phyloP scores from a whole-genome alignment of 2,329 filamentous ascomycete genomes.

The Cytospora leucostoma region DNA sequence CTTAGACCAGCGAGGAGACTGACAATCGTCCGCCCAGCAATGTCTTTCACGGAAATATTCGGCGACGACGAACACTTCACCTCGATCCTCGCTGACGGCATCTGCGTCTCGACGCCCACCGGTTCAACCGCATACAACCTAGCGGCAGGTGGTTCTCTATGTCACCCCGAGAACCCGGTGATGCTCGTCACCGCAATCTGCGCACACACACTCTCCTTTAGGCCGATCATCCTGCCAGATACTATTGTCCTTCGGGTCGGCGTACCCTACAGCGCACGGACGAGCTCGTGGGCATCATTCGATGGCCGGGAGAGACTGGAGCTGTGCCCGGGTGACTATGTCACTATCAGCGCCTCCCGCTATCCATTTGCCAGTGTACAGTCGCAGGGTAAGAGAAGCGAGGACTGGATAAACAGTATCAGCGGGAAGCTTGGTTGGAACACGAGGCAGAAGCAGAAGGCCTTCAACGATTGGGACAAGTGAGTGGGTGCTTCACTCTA shows the following conservation, averaged over 20 bases:
- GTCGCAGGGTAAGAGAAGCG: slow-evolving; percentile 66
- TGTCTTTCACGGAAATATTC: slow-evolving; percentile 91
- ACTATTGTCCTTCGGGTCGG: slow-evolving; percentile 91
- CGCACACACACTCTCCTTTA: slow-evolving; percentile 90
- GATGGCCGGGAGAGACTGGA: slow-evolving; percentile 90
- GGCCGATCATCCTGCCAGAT: slow-evolving; percentile 94
- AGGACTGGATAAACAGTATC: slow-evolving; percentile 84
- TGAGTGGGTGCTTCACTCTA: not conserved
- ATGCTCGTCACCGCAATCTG: slow-evolving; percentile 94
- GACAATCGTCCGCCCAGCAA: slow-evolving; percentile 55
- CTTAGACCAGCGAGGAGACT: not conserved
- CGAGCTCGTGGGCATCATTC: slow-evolving; percentile 95
- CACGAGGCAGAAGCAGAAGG: slow-evolving; percentile 74
- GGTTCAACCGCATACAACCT: slow-evolving; percentile 96
- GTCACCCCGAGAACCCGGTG: slow-evolving; percentile 94
- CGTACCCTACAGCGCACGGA: slow-evolving; percentile 90
- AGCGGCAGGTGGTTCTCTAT: slow-evolving; percentile 90
- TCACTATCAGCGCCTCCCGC: slow-evolving; percentile 77
- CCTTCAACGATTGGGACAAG: slow-evolving; percentile 49
- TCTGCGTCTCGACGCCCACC: slow-evolving; percentile 92
- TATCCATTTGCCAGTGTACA: slow-evolving; percentile 81
- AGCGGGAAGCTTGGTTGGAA: slow-evolving; percentile 81
- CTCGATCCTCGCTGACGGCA: slow-evolving; percentile 86
- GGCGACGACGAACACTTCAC: slow-evolving; percentile 96
- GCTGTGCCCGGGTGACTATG: slow-evolving; percentile 76